Percentiles rank a stretch among this genome's conserved stretches.
Conservation (phyloP, 192 early-diverging fungal genomes). For the Funneliformis geosporum region DNA sequence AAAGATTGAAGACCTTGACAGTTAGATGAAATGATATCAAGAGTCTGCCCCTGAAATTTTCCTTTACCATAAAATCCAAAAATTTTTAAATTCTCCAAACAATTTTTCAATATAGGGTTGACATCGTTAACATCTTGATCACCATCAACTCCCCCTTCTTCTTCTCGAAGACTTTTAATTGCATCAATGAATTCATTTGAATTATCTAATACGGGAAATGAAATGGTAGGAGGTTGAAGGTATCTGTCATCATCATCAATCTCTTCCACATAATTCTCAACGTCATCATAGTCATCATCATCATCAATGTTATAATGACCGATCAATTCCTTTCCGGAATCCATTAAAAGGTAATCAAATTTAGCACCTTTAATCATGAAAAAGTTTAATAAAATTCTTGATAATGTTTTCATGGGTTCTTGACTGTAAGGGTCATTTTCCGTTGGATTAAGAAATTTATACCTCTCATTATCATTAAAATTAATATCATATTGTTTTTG, state of each 20-base stretch:
- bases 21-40: not conserved
- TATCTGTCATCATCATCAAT: not conserved
- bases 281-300: not conserved
- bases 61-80: constrained; percentile 10
- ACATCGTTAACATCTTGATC: not conserved
- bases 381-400: constrained; percentile 13
- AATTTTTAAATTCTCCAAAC: constrained; percentile 11
- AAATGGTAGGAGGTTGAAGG: not conserved
- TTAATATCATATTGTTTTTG: not conserved
- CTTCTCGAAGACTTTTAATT: not conserved
- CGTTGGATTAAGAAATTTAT: not conserved
- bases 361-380: constrained; percentile 10
- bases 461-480: not conserved
- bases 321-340: not conserved
- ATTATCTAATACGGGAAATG: not conserved
- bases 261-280: not conserved
- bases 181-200: not conserved
- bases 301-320: not conserved
- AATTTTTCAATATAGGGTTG: not conserved
- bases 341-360: not conserved
- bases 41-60: not conserved
- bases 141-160: not conserved
- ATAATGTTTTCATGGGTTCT: constrained; percentile 13
- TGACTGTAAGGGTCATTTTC: not conserved
- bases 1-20: not conserved